These are phyloP conservation scores for Naganishia onofrii DNA, from an alignment of 768 basidiomycete genomes.

Conservation along the genomic window DNA sequence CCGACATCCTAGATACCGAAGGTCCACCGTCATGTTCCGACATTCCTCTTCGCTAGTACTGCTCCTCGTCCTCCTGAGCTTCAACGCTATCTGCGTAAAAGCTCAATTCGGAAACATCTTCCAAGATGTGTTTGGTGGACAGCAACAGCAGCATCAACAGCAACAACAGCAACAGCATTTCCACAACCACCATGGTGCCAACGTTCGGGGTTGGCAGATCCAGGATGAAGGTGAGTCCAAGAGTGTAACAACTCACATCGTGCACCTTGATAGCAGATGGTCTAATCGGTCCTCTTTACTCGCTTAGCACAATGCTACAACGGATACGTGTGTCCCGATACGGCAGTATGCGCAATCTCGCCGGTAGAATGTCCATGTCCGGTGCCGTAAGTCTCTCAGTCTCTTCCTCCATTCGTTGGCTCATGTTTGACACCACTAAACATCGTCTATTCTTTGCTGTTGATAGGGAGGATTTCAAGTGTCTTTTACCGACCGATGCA, in stretches of 20 bases:
- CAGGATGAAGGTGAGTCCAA: conserved; percentile 21
- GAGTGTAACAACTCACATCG: too few species aligned
- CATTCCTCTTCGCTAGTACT: not conserved
- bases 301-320: conserved; percentile 15
- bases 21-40: not conserved
- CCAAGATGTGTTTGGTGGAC: conserved; percentile 15
- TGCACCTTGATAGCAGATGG: not conserved
- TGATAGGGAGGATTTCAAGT: conserved; percentile 17
- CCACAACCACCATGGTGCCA: conserved; percentile 8
- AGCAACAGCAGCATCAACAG: conserved; percentile 10
- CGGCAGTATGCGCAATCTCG: conserved; percentile 1
- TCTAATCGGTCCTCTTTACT: not conserved
- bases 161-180: conserved; percentile 25
- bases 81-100: not conserved
- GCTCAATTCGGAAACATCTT: conserved; percentile 24
- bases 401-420: not conserved
- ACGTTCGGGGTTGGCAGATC: conserved; percentile 21
- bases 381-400: conserved; percentile 4
- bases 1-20: not conserved
- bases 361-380: conserved; percentile 22
- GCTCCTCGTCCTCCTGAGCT: not conserved
- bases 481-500: conserved; percentile 11
- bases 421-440: not conserved
- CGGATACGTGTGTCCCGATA: conserved; percentile 16
- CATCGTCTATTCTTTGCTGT: not conserved